These are phyloP conservation scores for Taphrina wiesneri DNA, from an alignment of 1,139 yeast species.

Conservation along the genomic window DNA sequence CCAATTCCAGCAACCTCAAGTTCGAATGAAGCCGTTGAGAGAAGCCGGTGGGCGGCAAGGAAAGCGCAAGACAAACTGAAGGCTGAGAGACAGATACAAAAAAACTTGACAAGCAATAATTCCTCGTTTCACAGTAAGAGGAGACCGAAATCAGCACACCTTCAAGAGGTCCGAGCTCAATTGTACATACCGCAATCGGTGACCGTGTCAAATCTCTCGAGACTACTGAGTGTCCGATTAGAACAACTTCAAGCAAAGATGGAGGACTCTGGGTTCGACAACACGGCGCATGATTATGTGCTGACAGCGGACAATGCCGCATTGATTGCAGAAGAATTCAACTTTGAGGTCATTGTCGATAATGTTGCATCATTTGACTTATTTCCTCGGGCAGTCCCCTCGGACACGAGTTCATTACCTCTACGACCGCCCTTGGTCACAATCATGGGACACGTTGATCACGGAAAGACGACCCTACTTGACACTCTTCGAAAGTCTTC, in stretches of 20 bases:
- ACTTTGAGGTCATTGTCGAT: constrained; percentile 61
- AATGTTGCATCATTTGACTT: constrained; percentile 66
- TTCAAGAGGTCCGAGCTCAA: constrained; percentile 27
- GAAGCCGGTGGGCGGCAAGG: constrained; percentile 11
- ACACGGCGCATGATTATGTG: constrained; percentile 66
- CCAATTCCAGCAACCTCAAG: neutral
- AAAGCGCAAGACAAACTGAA: neutral
- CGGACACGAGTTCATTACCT: constrained; percentile 53
- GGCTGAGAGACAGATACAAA: constrained; percentile 7
- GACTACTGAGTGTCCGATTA: constrained; percentile 65
- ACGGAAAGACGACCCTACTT: constrained; percentile 92
- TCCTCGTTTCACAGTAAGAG: neutral
- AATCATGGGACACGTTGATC: constrained; percentile 99
- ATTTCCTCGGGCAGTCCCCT: constrained; percentile 50
- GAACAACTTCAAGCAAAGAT: constrained; percentile 59
- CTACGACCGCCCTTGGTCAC: constrained; percentile 92
- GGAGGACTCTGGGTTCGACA: constrained; percentile 71
- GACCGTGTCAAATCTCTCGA: constrained; percentile 73
- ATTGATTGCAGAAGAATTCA: constrained; percentile 84
- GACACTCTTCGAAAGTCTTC: constrained; percentile 82
- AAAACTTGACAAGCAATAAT: neutral
- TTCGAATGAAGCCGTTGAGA: neutral
- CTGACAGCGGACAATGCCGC: constrained; percentile 66
- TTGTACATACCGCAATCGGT: constrained; percentile 60
- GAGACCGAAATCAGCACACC: constrained; percentile 18